phyloP scores from a whole-genome alignment of 2,329 filamentous ascomycete species.

The Hypomyces perniciosus region DNA sequence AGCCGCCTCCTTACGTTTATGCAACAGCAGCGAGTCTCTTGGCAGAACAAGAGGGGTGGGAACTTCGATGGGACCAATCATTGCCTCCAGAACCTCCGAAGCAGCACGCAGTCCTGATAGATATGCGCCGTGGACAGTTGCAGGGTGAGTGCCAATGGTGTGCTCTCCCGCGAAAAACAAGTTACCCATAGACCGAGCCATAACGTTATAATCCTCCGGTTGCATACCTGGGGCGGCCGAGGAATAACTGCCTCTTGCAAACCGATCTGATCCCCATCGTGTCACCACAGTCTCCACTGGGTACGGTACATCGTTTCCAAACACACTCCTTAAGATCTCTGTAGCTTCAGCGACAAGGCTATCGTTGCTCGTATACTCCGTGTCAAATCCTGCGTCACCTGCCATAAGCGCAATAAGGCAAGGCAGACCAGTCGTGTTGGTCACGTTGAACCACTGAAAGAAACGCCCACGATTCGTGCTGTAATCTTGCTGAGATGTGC shows the following conservation, averaged over 20 bases:
- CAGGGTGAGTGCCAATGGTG: slow-evolving; percentile 90
- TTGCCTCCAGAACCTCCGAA: slow-evolving; percentile 72
- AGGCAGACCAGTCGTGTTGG: slow-evolving; percentile 80
- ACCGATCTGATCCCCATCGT: slow-evolving; percentile 84
- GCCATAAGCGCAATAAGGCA: slow-evolving; percentile 92
- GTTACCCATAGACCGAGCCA: slow-evolving; percentile 80
- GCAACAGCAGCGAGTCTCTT: slow-evolving; percentile 45
- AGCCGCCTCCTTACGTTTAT: slow-evolving; percentile 50
- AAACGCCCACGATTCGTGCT: slow-evolving; percentile 75
- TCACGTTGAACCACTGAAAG: slow-evolving; percentile 96
- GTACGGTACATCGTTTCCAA: slow-evolving; percentile 62
- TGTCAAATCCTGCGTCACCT: slow-evolving; percentile 85
- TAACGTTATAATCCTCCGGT: slow-evolving; percentile 83
- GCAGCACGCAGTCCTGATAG: slow-evolving; percentile 87
- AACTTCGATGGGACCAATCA: slow-evolving; percentile 76
- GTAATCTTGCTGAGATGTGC: slow-evolving; percentile 75
- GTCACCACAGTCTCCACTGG: slow-evolving; percentile 86
- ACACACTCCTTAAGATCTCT: slow-evolving; percentile 69
- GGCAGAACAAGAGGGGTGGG: slow-evolving; percentile 68
- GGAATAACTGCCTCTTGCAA: slow-evolving; percentile 92
- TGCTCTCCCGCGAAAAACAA: slow-evolving; percentile 95
- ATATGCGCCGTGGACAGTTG: slow-evolving; percentile 95
- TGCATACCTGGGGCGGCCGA: slow-evolving; percentile 80
- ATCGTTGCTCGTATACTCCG: slow-evolving; percentile 69
- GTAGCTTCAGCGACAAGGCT: slow-evolving; percentile 77